Percentiles rank a stretch among this genome's conserved stretches.
These are phyloP conservation scores for Aspergillus calidoustus DNA, from an alignment of 2,329 filamentous ascomycete species.

Conservation along the genomic window DNA sequence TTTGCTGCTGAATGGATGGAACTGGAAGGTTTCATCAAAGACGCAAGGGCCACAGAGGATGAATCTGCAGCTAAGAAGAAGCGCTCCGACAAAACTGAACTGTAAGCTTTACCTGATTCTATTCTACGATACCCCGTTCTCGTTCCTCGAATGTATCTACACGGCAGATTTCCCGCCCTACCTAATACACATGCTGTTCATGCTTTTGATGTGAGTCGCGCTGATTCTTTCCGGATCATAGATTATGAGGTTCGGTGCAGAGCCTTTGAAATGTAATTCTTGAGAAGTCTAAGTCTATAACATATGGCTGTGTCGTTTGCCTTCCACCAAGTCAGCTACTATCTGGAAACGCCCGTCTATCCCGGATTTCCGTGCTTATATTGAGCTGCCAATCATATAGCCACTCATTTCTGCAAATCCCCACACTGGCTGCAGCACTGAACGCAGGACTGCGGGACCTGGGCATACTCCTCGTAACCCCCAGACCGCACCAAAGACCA, in stretches of 20 bases:
- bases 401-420: constrained; percentile 53
- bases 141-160: constrained; percentile 4
- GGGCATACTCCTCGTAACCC: constrained; percentile 57
- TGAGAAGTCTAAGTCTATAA: constrained; percentile 3
- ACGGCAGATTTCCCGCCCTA: constrained; percentile 1
- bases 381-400: constrained; percentile 49
- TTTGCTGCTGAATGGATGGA: constrained; percentile 95
- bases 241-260: not conserved
- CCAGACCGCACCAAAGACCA: constrained; percentile 57
- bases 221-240: constrained; percentile 19
- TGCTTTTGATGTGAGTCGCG: constrained; percentile 6
- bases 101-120: constrained; percentile 42
- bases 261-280: constrained; percentile 17
- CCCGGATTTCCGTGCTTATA: constrained; percentile 24
- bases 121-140: constrained; percentile 4
- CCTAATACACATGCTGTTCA: not conserved
- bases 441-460: constrained; percentile 55
- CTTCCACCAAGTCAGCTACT: not conserved
- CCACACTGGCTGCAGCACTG: constrained; percentile 54
- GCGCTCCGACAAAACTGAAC: constrained; percentile 41
- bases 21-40: constrained; percentile 61
- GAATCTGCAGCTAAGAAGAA: constrained; percentile 10
- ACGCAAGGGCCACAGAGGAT: not conserved
- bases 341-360: not conserved
- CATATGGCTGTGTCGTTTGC: not conserved